phyloP scores from a whole-genome alignment of 1,284 basidiomycete species.

The Schizophyllum amplum region DNA sequence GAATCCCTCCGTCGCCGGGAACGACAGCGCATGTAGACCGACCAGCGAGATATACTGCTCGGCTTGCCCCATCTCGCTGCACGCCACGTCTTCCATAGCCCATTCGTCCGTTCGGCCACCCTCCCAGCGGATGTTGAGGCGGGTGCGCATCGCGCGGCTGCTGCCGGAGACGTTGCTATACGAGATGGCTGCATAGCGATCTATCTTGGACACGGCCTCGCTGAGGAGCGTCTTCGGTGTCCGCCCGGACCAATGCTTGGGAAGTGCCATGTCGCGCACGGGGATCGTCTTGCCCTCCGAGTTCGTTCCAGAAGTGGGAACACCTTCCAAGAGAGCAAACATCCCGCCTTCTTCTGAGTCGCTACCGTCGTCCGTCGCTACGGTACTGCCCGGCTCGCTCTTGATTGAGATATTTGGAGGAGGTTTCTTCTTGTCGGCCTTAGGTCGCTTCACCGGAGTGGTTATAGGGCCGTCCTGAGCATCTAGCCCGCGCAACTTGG shows the following conservation, averaged over 20 bases:
- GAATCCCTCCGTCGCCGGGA: conserved; percentile 55
- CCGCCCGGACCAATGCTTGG: conserved; percentile 74
- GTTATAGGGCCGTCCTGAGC: not conserved
- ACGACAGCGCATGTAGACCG: conserved; percentile 73
- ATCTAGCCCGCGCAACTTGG: conserved; percentile 38
- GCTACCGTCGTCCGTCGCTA: conserved; percentile 21
- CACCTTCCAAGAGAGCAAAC: conserved; percentile 73
- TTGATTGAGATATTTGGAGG: conserved; percentile 16
- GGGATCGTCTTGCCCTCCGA: conserved; percentile 48
- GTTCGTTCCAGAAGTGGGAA: conserved; percentile 44
- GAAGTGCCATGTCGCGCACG: conserved; percentile 71
- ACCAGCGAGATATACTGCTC: conserved; percentile 88
- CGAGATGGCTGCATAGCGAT: conserved; percentile 68
- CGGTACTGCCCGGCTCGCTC: too few relatives aligned
- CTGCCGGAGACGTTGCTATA: conserved; percentile 59
- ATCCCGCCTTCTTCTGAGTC: conserved; percentile 63
- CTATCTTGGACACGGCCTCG: conserved; percentile 58
- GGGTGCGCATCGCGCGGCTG: conserved; percentile 66
- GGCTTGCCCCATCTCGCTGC: conserved; percentile 71
- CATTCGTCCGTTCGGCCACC: conserved; percentile 59
- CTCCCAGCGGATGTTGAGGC: conserved; percentile 69
- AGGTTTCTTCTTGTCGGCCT: conserved; percentile 15
- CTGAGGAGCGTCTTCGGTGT: conserved; percentile 65
- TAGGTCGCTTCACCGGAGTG: conserved; percentile 1
- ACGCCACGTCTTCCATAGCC: conserved; percentile 83